Evolutionary conservation across 257 asterid species (phyloP).

Genomic region (Solanum dulcamara): DNA sequence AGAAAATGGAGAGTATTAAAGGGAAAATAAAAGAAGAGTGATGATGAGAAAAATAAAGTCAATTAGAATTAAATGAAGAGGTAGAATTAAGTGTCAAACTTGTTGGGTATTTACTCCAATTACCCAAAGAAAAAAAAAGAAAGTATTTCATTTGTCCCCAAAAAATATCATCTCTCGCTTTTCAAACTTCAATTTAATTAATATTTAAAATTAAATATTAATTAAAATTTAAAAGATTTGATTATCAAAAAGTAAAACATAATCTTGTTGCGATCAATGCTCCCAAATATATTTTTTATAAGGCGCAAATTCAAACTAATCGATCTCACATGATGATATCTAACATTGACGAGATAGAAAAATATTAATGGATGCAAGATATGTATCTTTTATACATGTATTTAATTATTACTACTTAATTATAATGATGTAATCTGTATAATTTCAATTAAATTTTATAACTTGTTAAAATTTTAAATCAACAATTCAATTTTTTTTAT

Average conservation of each 20-base stretch:
- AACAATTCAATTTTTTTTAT: neutral
- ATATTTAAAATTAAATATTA: too few species aligned
- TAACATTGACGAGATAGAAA: too few species aligned
- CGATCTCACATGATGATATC: neutral
- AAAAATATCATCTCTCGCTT: neutral
- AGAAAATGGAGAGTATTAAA: too few species aligned
- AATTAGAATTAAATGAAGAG: neutral
- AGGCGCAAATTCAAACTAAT: too few species aligned
- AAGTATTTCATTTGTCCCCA: neutral
- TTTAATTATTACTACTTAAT: too few species aligned
- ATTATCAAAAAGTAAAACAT: neutral
- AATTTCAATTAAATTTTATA: neutral
- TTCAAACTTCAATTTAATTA: too few species aligned
- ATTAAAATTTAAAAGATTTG: too few species aligned
- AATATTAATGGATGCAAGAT: too few species aligned
- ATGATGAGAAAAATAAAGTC: neutral
- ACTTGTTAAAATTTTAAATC: neutral
- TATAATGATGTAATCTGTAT: too few species aligned
- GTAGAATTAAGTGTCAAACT: neutral
- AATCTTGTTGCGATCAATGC: fast-evolving
- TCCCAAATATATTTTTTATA: too few species aligned
- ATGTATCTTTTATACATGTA: too few species aligned
- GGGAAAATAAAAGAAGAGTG: neutral
- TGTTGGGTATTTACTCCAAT: neutral
- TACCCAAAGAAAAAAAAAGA: neutral